These are phyloP conservation scores for Penicillium sclerotiorum DNA, from an alignment of 2,329 filamentous ascomycete genomes.

Conservation along the genomic window DNA sequence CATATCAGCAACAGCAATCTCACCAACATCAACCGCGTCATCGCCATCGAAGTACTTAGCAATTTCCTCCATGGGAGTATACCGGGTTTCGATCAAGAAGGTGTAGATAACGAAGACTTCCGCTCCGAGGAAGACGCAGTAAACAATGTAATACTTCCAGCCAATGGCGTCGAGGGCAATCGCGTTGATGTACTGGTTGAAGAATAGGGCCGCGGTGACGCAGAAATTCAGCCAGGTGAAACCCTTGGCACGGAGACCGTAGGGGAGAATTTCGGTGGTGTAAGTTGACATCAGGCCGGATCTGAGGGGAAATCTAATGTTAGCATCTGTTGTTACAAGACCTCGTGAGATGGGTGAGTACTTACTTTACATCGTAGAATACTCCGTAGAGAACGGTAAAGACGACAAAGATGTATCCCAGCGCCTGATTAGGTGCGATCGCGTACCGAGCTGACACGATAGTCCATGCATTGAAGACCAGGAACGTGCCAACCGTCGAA, in stretches of 20 bases:
- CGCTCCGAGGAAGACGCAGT: constrained; percentile 32
- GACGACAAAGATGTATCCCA: too few species aligned
- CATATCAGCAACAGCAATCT: constrained; percentile 11
- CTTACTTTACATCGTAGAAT: constrained; percentile 38
- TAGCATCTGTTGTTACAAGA: background rate
- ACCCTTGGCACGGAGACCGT: constrained; percentile 50
- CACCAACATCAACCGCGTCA: constrained; percentile 12
- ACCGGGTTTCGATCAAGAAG: constrained; percentile 37
- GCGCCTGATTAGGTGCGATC: too few species aligned
- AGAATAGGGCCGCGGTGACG: constrained; percentile 27
- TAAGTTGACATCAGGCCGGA: constrained; percentile 35
- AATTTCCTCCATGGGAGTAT: constrained; percentile 34
- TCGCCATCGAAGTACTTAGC: constrained; percentile 38
- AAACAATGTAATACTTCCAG: constrained; percentile 39
- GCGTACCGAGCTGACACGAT: too few species aligned
- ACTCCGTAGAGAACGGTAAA: too few species aligned
- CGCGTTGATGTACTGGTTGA: constrained; percentile 30
- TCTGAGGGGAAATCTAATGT: constrained; percentile 19
- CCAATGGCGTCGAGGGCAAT: constrained; percentile 31
- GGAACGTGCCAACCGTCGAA: too few species aligned
- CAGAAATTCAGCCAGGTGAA: too few species aligned
- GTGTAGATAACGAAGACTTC: constrained; percentile 35
- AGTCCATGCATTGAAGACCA: too few species aligned
- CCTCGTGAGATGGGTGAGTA: constrained; percentile 3
- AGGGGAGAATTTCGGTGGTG: constrained; percentile 50